Evolutionary conservation across 768 basidiomycete genomes (phyloP).

Genomic region (Serendipita sp.): DNA sequence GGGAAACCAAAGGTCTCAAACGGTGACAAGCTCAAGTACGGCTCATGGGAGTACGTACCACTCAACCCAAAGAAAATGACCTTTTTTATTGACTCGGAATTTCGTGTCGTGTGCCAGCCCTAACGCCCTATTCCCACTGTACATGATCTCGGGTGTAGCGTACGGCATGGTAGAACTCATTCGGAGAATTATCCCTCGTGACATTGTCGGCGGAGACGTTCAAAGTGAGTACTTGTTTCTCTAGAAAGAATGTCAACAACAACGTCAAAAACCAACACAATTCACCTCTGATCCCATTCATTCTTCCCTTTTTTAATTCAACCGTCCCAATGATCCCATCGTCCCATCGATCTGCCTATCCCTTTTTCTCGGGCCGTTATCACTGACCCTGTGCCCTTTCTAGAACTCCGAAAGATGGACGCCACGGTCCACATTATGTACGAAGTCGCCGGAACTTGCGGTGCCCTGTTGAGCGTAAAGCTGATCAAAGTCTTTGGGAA

Average conservation of each 20-base stretch:
- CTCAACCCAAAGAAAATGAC: too few relatives aligned
- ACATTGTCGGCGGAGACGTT: constrained; percentile 16
- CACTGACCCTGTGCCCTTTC: neutral
- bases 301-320: too few relatives aligned
- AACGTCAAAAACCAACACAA: too few relatives aligned
- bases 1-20: neutral
- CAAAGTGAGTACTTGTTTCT: constrained; percentile 7
- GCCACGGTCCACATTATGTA: constrained; percentile 14
- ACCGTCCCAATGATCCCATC: too few relatives aligned
- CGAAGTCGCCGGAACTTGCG: constrained; percentile 18
- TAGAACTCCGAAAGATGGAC: constrained; percentile 14
- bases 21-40: neutral
- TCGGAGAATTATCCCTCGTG: constrained; percentile 15
- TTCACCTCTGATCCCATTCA: too few relatives aligned
- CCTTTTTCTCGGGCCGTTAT: too few relatives aligned
- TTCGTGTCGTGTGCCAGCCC: neutral
- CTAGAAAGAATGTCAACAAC: too few relatives aligned
- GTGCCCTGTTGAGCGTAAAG: constrained; percentile 15
- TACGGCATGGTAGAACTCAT: constrained; percentile 20
- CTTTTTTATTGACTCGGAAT: neutral
- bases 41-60: neutral
- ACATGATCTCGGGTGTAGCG: constrained; percentile 14
- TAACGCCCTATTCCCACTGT: constrained; percentile 12
- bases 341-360: too few relatives aligned
- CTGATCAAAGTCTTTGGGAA: constrained; percentile 16